These are phyloP conservation scores for Aegilops sharonensis DNA, from an alignment of 176 grass and related monocot species.

Conservation along the genomic window DNA sequence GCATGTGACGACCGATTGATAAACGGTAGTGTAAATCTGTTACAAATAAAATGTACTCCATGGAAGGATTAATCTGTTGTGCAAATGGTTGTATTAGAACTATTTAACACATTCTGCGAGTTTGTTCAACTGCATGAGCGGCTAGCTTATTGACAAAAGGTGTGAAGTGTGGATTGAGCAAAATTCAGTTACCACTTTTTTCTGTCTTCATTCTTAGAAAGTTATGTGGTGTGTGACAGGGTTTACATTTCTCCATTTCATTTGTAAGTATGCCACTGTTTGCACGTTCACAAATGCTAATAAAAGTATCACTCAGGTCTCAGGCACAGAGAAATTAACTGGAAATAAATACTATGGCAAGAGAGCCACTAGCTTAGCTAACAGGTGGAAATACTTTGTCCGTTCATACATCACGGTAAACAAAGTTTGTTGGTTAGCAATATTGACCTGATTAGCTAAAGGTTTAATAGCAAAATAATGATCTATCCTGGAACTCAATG, in stretches of 20 bases:
- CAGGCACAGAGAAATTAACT: not conserved
- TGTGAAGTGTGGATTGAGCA: not conserved
- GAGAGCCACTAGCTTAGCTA: not conserved
- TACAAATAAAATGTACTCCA: slow-evolving; percentile 26
- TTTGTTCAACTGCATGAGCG: slow-evolving; percentile 12
- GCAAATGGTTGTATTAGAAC: slow-evolving; percentile 20
- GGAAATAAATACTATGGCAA: not conserved
- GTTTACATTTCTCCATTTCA: not conserved
- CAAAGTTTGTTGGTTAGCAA: not conserved
- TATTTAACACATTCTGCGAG: slow-evolving; percentile 21
- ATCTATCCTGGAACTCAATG: too few relatives aligned
- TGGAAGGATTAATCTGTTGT: not conserved
- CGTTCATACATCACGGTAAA: not conserved
- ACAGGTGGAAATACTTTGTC: not conserved
- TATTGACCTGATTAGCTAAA: not conserved
- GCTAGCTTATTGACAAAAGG: slow-evolving; percentile 25
- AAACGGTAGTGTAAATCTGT: slow-evolving; percentile 35
- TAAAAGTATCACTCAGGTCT: slow-evolving; percentile 15
- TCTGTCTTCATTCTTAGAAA: not conserved
- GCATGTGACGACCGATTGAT: not conserved
- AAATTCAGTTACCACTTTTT: not conserved
- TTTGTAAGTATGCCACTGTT: not conserved
- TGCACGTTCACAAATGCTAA: not conserved
- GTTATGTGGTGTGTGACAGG: not conserved
- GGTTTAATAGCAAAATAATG: too few relatives aligned